Evolutionary conservation across 108 stramenopile species (phyloP), one percentile per base, ranked within the genome.

Genomic region (Cyclotella sp.): DNA sequence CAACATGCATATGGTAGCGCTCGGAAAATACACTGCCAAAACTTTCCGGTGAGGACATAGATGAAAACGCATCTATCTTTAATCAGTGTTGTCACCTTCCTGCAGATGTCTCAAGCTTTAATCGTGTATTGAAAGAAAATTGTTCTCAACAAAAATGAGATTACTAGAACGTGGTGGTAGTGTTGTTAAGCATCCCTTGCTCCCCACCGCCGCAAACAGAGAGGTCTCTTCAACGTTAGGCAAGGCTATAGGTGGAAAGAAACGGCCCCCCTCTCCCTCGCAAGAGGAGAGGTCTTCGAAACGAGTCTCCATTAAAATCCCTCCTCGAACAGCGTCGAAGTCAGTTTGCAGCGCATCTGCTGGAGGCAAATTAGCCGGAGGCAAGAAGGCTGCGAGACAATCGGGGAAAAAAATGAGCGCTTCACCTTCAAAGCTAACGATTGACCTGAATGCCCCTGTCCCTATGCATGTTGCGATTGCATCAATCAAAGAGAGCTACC

Each of bases 391-490:
- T 45, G 64, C 78, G 42, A 40, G 40, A 24, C 26, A 26, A 28
- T 43, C 61, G 9, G 67, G 67, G 53, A 72, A 73, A 47, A 88
- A 85, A 34, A 18, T 54, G 27, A 54, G 28, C 10, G 68, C 10
- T 66, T 46, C 46, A 22, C 71, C 55, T 55, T 12, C 22, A 55
- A 55, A 39, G 34, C 49, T 27, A 47, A 54, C 70, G 40, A 49
- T 57, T 29, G 66, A 78, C 34, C 55, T 42, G 30, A 76, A 55
- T 45, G 78, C 46, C 28, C 90, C 93, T 12, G 83, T 93, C 51
- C 94, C 91, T 28, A 82, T 95, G 42, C 91, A 93, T 67, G 92
- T 95, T 70, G 94, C 94, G 13, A 95, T 95, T 65, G 84, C 92
- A 45, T 71, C 84, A 30, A 89, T 95, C 19, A 93, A 95, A 69